Base-by-base conservation (phyloP, 805 yeast species). In the Metschnikowia sp. region DNA sequence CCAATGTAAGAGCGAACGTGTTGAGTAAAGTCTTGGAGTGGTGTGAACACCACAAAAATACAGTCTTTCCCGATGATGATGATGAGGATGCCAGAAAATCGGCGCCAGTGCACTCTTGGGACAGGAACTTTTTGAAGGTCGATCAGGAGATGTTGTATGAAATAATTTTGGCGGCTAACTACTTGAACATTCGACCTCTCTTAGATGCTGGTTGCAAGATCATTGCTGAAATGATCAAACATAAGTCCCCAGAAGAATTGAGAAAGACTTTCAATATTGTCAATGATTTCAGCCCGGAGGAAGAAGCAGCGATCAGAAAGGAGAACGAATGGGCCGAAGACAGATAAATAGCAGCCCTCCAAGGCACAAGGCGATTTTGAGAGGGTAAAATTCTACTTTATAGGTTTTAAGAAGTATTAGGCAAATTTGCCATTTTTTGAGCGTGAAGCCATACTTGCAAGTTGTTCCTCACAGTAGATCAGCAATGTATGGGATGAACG, bases 71-170 rank as follows among this genome's bases (percentile, higher is more conserved):
- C 15, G 89, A 83, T 52, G 82, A 78, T 41, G 91, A 84, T 45
- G 96, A 88, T 53, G 91, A 86, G 45, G 96, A 88, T 56, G 79
- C 88, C 22, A 82, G 86, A 64, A 88, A 87, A 63, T 78, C 92
- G n/a, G 89, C 90, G 2, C 97, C 96, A 3, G 89, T 92, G 43
- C 92, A 86, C 52, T 90, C 90, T 40, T 92, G 98, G 98, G 98
- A 92, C 69, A 87, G 88, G 66, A 88, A 87, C 66, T 92, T 91
- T 66, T 78, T 92, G 58, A 87, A 88, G 62, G 97, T 92, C 34
- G 98, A 92, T 68, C 98, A 86, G 62, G 92, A 86, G 57, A 86
- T 86, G 91, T 74, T 86, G 48, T 86, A 86, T 56, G 94, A 85
- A 60, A 86, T 86, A 60, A 84, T 86, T 48, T 69, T 83, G 48